Evolutionary conservation across 2,329 filamentous ascomycete genomes (phyloP).

Genomic region (Aspergillus hiratsukae): DNA sequence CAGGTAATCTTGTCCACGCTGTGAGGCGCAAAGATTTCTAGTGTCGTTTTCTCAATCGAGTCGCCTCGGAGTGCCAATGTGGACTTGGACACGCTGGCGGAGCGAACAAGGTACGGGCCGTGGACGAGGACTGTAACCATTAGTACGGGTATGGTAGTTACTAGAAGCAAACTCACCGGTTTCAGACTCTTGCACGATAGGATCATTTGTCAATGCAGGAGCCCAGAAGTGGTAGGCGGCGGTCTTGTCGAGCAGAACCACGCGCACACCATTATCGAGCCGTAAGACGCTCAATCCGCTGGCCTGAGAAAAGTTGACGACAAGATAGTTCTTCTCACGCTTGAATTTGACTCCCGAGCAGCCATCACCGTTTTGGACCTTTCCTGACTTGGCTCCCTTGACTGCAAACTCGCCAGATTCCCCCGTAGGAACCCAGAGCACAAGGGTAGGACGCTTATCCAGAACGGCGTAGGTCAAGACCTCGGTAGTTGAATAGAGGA

Average conservation of each 20-base stretch:
- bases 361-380: constrained; percentile 35
- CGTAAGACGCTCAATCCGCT: constrained; percentile 47
- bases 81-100: constrained; percentile 34
- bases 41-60: constrained; percentile 34
- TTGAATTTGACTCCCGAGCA: constrained; percentile 43
- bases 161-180: constrained; percentile 36
- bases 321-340: constrained; percentile 37
- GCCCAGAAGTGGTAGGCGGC: constrained; percentile 57
- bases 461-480: constrained; percentile 50
- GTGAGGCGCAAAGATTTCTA: constrained; percentile 48
- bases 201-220: constrained; percentile 47
- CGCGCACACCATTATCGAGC: constrained; percentile 44
- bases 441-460: constrained; percentile 44
- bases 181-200: constrained; percentile 42
- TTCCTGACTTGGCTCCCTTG: constrained; percentile 36
- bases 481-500: constrained; percentile 55
- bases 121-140: constrained; percentile 44
- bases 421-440: constrained; percentile 52
- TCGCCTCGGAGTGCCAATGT: constrained; percentile 46
- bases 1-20: constrained; percentile 45
- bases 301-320: constrained; percentile 47
- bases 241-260: constrained; percentile 52
- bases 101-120: constrained; percentile 51
- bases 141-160: neutral
- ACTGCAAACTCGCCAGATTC: constrained; percentile 54